A percentile compares a stretch with the other conserved stretches of the same genome.
Conservation (phyloP, 345 rosid species). For the Lumnitzera racemosa region DNA sequence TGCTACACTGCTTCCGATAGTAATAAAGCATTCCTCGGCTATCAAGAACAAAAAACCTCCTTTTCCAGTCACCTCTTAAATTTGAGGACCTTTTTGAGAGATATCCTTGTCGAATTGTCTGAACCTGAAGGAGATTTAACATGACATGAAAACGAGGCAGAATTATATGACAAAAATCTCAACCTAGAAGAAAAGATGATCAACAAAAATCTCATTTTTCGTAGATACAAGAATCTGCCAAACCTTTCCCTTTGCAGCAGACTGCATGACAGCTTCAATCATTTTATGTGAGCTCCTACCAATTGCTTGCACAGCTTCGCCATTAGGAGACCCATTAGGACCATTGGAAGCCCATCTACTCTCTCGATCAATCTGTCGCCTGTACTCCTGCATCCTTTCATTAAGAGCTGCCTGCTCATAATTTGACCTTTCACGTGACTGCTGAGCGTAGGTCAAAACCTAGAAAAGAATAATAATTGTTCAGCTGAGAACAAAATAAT, state of each 20-base stretch:
- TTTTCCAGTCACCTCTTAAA: conserved; percentile 99
- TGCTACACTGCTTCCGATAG: conserved; percentile 85
- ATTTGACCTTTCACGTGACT: conserved; percentile 93
- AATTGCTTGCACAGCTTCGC: conserved; percentile 90
- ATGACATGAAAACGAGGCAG: conserved; percentile 6
- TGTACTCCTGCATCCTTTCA: conserved; percentile 96
- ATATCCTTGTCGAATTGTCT: conserved; percentile 97
- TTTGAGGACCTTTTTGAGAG: conserved; percentile 94
- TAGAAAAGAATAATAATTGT: conserved; percentile 20
- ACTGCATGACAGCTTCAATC: conserved; percentile 98
- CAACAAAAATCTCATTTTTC: not conserved
- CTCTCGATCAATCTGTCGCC: conserved; percentile 93
- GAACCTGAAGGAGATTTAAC: conserved; percentile 47
- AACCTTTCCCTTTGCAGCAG: conserved; percentile 98
- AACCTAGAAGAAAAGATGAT: not conserved
- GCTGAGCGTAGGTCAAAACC: conserved; percentile 96
- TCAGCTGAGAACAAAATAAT: not conserved
- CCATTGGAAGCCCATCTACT: conserved; percentile 78
- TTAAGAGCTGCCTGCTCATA: conserved; percentile 91
- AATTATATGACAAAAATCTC: not conserved
- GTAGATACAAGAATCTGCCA: not conserved
- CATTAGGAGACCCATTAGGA: conserved; percentile 90
- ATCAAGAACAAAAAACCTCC: conserved; percentile 98
- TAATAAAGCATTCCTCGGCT: conserved; percentile 98
- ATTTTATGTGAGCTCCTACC: conserved; percentile 98